Conservation (phyloP, 306 rosid genomes). For the Hippophae tibetana region DNA sequence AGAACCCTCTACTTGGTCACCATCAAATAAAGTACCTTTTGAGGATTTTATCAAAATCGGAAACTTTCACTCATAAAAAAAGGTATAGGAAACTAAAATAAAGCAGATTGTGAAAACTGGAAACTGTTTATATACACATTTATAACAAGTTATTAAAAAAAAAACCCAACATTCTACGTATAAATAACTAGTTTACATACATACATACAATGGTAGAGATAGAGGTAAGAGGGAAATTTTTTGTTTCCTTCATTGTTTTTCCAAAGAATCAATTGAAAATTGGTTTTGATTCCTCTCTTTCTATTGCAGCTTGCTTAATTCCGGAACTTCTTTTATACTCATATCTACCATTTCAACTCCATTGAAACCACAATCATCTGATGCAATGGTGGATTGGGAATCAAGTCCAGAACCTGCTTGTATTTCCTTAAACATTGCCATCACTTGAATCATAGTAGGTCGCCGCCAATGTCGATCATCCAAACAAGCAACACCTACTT, state of each 20-base stretch:
- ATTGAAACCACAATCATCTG: constrained; percentile 48
- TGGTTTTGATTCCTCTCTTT: not conserved
- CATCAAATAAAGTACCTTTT: constrained; percentile 35
- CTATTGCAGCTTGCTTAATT: constrained; percentile 44
- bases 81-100: constrained; percentile 21
- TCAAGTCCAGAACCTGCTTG: constrained; percentile 89
- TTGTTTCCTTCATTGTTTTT: constrained; percentile 25
- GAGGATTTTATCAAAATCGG: constrained; percentile 27
- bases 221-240: constrained; percentile 19
- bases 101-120: constrained; percentile 28
- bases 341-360: constrained; percentile 64
- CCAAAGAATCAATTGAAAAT: constrained; percentile 25
- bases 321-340: constrained; percentile 87
- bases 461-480: constrained; percentile 75
- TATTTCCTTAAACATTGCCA: constrained; percentile 88
- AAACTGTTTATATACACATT: constrained; percentile 75
- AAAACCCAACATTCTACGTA: constrained; percentile 48
- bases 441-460: constrained; percentile 85
- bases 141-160: constrained; percentile 23
- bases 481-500: constrained; percentile 79
- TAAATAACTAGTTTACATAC: constrained; percentile 87
- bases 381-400: constrained; percentile 64
- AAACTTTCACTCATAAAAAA: constrained; percentile 16
- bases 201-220: constrained; percentile 63
- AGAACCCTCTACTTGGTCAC: constrained; percentile 31